Conservation (phyloP, 257 asterid genomes). For the Solanum pennellii region DNA sequence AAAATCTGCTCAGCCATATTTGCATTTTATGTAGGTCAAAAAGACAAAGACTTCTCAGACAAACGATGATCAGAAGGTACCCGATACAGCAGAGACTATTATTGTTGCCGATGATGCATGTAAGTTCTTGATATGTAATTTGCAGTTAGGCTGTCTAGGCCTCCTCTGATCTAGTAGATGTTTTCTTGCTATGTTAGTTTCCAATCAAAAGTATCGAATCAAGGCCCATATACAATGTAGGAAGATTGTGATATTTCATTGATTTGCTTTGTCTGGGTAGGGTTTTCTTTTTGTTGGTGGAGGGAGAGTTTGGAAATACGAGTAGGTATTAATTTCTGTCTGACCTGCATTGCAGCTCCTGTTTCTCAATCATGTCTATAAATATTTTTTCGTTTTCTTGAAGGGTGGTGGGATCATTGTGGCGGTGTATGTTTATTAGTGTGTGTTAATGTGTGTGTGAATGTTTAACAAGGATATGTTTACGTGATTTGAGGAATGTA, state of each 20-base stretch:
- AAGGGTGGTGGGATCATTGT: neutral
- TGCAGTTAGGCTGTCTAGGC: neutral
- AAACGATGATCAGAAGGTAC: constrained; percentile 13
- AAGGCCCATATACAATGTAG: neutral
- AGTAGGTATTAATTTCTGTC: neutral
- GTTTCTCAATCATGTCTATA: neutral
- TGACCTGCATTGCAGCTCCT: neutral
- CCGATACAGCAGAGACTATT: constrained; percentile 15
- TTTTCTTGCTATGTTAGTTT: neutral
- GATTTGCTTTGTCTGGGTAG: neutral
- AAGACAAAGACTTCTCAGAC: constrained; percentile 46
- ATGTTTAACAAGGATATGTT: neutral
- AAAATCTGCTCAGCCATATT: neutral
- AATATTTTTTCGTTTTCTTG: neutral
- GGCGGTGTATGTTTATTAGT: neutral
- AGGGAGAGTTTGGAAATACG: neutral
- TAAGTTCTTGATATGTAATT: constrained; percentile 4
- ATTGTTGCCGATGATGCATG: constrained; percentile 42
- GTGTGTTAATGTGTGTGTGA: neutral
- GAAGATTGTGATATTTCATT: neutral
- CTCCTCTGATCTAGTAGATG: neutral
- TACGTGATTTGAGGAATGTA: neutral
- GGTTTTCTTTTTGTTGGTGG: neutral
- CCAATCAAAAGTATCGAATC: neutral
- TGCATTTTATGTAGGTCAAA: constrained; percentile 35